Percentiles rank a stretch among this genome's conserved stretches.
Conservation (phyloP, 345 rosid species). For the Aquilaria malaccensis region DNA sequence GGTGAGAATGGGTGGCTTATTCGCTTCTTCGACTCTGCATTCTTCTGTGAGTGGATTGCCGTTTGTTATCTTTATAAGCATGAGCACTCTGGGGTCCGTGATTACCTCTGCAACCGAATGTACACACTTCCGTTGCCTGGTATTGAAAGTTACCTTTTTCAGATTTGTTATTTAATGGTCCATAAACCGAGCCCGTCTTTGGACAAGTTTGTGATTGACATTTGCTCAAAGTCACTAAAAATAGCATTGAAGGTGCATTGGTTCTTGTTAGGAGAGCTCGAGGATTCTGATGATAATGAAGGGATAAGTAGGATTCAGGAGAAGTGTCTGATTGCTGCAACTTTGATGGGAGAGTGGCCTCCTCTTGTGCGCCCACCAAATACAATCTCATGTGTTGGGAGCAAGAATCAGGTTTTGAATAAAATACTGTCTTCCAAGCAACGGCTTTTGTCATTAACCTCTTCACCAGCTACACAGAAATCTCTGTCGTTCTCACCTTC, state of each 20-base stretch:
- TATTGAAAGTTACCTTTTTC: constrained; percentile 89
- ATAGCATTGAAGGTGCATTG: constrained; percentile 97
- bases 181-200: constrained; percentile 98
- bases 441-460: constrained; percentile 71
- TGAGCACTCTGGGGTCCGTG: constrained; percentile 88
- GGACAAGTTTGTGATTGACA: constrained; percentile 94
- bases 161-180: constrained; percentile 89
- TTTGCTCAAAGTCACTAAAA: constrained; percentile 74
- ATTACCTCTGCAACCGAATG: constrained; percentile 97
- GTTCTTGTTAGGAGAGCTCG: constrained; percentile 95
- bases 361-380: constrained; percentile 53
- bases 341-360: constrained; percentile 95
- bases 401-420: constrained; percentile 88
- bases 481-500: constrained; percentile 67
- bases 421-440: constrained; percentile 82
- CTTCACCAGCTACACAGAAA: constrained; percentile 68
- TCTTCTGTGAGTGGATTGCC: constrained; percentile 99
- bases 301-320: constrained; percentile 96
- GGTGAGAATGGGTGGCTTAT: constrained; percentile 98
- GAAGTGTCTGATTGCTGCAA: constrained; percentile 95
- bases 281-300: constrained; percentile 94
- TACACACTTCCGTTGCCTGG: constrained; percentile 88
- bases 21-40: constrained; percentile 93
- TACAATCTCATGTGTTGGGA: constrained; percentile 54
- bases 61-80: constrained; percentile 99